A percentile compares a stretch with the other conserved stretches of the same genome.
These are phyloP conservation scores for Nitzschia inconspicua DNA, from an alignment of 108 stramenopile genomes.

Conservation along the genomic window DNA sequence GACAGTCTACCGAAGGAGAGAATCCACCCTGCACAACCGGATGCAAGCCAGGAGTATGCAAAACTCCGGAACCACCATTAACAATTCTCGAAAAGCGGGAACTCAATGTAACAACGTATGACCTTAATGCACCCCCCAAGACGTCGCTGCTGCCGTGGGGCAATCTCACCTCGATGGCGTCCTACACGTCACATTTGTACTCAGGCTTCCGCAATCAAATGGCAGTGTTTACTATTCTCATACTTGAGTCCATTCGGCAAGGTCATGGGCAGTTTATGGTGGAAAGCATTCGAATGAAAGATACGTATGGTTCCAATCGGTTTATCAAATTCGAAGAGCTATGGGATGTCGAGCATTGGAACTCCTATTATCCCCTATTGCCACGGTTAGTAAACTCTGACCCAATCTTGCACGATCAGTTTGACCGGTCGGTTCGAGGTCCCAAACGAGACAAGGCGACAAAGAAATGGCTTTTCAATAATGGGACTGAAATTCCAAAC, in stretches of 20 bases:
- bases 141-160: no score
- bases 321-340: slow-evolving; percentile 10
- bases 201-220: slow-evolving; percentile 36
- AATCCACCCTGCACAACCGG: no score
- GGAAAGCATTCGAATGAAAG: slow-evolving; percentile 18
- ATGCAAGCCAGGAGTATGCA: no score
- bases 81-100: no score
- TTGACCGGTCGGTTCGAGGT: background rate
- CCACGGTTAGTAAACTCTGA: slow-evolving; percentile 18
- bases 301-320: slow-evolving; percentile 20
- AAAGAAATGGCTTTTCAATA: background rate
- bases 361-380: slow-evolving; percentile 6
- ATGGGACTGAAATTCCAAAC: background rate
- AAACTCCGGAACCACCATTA: no score
- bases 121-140: no score
- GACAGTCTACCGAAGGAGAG: no score
- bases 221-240: slow-evolving; percentile 19
- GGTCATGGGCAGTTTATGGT: slow-evolving; percentile 16
- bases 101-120: no score
- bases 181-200: no score
- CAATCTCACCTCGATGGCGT: no score
- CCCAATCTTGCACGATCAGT: slow-evolving; percentile 17
- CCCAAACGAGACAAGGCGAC: background rate
- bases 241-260: slow-evolving; percentile 5
- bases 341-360: slow-evolving; percentile 31